Percentiles rank a stretch among this genome's conserved stretches.
phyloP scores from a whole-genome alignment of 2,329 filamentous ascomycete genomes.

The Phoma sp. region DNA sequence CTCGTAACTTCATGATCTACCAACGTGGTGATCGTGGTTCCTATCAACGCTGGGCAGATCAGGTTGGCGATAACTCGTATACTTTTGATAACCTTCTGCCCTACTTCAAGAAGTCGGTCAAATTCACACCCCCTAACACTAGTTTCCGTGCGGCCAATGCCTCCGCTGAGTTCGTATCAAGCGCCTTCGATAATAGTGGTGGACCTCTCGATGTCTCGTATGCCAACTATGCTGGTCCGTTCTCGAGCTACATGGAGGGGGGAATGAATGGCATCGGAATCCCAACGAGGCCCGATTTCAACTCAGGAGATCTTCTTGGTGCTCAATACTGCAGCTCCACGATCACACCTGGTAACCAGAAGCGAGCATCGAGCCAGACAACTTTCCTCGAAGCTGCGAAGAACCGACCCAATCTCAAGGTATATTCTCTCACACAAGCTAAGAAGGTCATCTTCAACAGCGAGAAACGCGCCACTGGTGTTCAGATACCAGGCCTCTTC shows the following conservation, averaged over 20 bases:
- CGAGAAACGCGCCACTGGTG: constrained; percentile 19
- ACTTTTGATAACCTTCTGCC: constrained; percentile 36
- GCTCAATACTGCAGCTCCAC: constrained; percentile 26
- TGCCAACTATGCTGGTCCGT: neutral
- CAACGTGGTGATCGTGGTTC: constrained; percentile 27
- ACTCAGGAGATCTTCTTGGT: constrained; percentile 21
- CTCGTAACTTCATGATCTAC: constrained; percentile 34
- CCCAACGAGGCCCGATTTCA: constrained; percentile 15
- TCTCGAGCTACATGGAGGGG: constrained; percentile 1
- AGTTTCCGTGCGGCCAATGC: constrained; percentile 19
- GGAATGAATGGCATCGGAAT: constrained; percentile 21
- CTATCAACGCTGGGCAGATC: constrained; percentile 38
- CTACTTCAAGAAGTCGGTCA: constrained; percentile 40
- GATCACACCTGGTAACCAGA: constrained; percentile 28
- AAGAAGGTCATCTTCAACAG: constrained; percentile 46
- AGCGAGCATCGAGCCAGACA: constrained; percentile 14
- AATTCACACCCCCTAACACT: constrained; percentile 36
- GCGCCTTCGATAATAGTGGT: constrained; percentile 17
- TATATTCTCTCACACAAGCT: constrained; percentile 46
- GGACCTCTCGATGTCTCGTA: constrained; percentile 3
- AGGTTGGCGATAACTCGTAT: constrained; percentile 41
- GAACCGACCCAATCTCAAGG: constrained; percentile 11
- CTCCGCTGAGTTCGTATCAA: constrained; percentile 11
- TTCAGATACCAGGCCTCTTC: constrained; percentile 8
- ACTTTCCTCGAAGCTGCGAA: constrained; percentile 6